Base-by-base conservation (phyloP, 176 grass and related monocot species). In the Lolium rigidum region DNA sequence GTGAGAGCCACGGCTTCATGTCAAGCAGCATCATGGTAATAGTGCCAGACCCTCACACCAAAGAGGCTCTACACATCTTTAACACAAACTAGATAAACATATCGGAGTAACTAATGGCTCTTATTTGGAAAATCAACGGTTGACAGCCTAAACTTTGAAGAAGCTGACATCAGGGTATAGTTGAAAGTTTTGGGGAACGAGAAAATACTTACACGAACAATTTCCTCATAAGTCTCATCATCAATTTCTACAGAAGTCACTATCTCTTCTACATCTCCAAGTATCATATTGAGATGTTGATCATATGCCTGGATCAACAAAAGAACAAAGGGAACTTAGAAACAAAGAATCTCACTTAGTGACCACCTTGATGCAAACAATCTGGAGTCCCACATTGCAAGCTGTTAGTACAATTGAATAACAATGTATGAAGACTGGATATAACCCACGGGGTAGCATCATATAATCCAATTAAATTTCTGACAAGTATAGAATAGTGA, bases 191-290 rank as follows among this genome's bases (percentile, higher is more conserved):
- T 14, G 22, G 41, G 47, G 39, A 66, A 82, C 18, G 7, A 41
- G 75, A 43, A 84, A 22, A 47, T 37, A 74, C 82, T 83, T 86
- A 91, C 91, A 48, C 89, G 72, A 50, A 96, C 87, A 84, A 93
- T 96, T 68, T 93, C 94, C 82, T 96, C 94, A 22, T 96, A 96
- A 74, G 94, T 93, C 70, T 96, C 91, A 79, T 96, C 94, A 18
- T 93, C 94, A 25, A 96, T 96, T 86, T 96, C 94, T 49, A 91
- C 82, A 26, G 77, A 88, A 77, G 94, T 93, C 37, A 93, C 85
- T 77, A 91, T 84, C 68, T 95, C 91, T 81, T 93, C 91, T 49
- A 96, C 91, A 80, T 96, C 94, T 78, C 89, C 94, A 80, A 93
- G 91, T 68, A 96, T 96, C 91, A 95, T 95, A 80, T 95, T 95